phyloP scores from a whole-genome alignment of 176 grass and related monocot species.

The Olyra latifolia region DNA sequence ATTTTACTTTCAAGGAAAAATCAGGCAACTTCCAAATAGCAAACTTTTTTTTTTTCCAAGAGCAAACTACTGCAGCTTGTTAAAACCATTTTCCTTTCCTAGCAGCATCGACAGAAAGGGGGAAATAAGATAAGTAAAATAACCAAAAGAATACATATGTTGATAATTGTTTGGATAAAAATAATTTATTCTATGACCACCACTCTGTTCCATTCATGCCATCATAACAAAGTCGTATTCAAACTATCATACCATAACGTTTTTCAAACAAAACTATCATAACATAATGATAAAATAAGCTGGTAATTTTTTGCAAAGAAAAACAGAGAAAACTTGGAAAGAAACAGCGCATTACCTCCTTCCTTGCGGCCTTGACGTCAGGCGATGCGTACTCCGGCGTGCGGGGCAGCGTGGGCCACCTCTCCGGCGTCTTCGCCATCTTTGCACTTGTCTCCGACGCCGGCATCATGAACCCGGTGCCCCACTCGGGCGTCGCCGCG shows the following conservation, averaged over 20 bases:
- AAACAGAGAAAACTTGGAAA: background rate
- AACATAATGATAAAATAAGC: background rate
- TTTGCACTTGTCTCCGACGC: conserved; percentile 17
- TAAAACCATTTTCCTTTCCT: background rate
- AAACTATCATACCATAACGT: background rate
- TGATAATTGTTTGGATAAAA: background rate
- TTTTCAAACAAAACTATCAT: background rate
- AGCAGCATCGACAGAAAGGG: background rate
- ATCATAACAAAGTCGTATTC: background rate
- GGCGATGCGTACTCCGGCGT: conserved; percentile 42
- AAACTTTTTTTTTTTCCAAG: background rate
- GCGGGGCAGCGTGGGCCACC: conserved; percentile 49
- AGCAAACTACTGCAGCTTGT: background rate
- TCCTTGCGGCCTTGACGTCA: conserved; percentile 35
- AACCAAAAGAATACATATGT: background rate
- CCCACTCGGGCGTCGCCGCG: conserved; percentile 56
- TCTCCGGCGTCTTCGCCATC: conserved; percentile 46
- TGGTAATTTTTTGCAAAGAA: background rate
- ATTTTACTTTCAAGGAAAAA: background rate
- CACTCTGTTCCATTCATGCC: background rate
- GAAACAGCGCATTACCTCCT: conserved; percentile 58
- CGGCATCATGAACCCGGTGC: conserved; percentile 48
- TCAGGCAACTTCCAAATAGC: background rate
- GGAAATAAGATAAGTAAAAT: background rate
- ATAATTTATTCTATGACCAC: background rate